Evolutionary conservation across 2,329 filamentous ascomycete genomes (phyloP), one percentile per base, ranked within the genome.

Genomic region (Aspergillus calidoustus): DNA sequence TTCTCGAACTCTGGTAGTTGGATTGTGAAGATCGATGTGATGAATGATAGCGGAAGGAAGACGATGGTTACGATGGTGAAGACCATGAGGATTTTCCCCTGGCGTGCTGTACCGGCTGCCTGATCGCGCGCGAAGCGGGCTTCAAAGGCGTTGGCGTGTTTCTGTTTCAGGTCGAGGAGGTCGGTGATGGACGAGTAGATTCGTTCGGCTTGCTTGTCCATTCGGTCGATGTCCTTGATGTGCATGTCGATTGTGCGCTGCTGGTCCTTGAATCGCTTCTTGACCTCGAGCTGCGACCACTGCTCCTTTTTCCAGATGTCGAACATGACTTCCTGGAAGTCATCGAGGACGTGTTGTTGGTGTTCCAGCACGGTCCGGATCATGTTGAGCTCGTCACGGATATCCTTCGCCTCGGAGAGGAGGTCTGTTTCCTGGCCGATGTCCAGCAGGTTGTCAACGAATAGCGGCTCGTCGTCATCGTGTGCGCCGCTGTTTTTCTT

Each of bases 91-190:
- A 83, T 86, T 59, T 83, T 83, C 2, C 77, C 82, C 74, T 89
- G 81, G 7, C 83, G 79, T 0, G 86, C 84, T 0, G 87, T 87
- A 1, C 84, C 84, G 3, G 84, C 82, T 0, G 87, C 87, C 71
- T 89, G 86, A 54, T 89, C 85, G 23, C 78, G 75, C 3, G 76
- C 74, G 60, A 79, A 89, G 3, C 87, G 83, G 1, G 87, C 87
- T 70, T 90, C 87, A 51, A 89, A 84, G 0, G 86, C 86, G 73
- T 89, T 90, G 65, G 86, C 87, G 61, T 90, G 87, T 72, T 89
- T 89, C 68, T 90, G 87, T 68, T 90, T 90, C 1, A 89, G 80
- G 65, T 90, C 87, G 0, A 90, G 82, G 5, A 90, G 76, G 66
- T 89, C 84, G 0, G 84, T 87, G 49, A 89, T 82, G 60, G 81